These are phyloP conservation scores for Fusarium graminum DNA, from an alignment of 2,329 filamentous ascomycete species.

Conservation along the genomic window DNA sequence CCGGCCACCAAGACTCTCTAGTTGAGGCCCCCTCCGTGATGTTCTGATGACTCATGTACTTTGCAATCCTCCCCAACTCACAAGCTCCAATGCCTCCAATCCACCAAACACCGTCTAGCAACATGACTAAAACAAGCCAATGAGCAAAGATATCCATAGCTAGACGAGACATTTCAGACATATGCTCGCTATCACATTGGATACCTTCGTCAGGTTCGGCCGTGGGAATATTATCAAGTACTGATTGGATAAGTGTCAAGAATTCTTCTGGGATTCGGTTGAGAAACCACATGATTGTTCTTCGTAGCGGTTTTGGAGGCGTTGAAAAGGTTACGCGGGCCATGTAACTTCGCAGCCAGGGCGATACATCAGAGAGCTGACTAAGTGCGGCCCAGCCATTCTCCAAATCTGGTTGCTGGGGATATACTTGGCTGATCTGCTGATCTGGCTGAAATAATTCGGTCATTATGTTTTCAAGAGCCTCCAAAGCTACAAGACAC, in stretches of 20 bases:
- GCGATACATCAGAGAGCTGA: conserved; percentile 27
- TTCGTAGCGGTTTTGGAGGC: conserved; percentile 51
- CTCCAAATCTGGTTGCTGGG: not conserved
- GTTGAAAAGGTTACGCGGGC: conserved; percentile 45
- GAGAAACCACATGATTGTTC: conserved; percentile 58
- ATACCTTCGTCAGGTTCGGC: not conserved
- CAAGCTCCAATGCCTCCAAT: conserved; percentile 54
- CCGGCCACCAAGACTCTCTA: conserved; percentile 52
- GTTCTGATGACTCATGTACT: conserved; percentile 18
- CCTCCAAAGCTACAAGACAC: conserved; percentile 27
- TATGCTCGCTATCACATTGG: not conserved
- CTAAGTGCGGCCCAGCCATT: not conserved
- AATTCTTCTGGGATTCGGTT: conserved; percentile 54
- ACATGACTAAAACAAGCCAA: conserved; percentile 55
- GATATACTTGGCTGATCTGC: not conserved
- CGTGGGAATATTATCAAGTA: conserved; percentile 42
- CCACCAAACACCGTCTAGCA: conserved; percentile 59
- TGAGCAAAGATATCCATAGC: conserved; percentile 57
- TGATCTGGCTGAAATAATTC: conserved; percentile 13
- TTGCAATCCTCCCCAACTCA: conserved; percentile 51
- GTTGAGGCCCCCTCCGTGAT: conserved; percentile 23
- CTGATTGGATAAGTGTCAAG: conserved; percentile 53
- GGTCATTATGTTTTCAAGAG: conserved; percentile 23
- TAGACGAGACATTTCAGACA: conserved; percentile 39
- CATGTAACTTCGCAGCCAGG: conserved; percentile 39